Percentiles rank a stretch among this genome's conserved stretches.
phyloP scores from a whole-genome alignment of 179 eudicot genomes.

The Drosera spatulata region DNA sequence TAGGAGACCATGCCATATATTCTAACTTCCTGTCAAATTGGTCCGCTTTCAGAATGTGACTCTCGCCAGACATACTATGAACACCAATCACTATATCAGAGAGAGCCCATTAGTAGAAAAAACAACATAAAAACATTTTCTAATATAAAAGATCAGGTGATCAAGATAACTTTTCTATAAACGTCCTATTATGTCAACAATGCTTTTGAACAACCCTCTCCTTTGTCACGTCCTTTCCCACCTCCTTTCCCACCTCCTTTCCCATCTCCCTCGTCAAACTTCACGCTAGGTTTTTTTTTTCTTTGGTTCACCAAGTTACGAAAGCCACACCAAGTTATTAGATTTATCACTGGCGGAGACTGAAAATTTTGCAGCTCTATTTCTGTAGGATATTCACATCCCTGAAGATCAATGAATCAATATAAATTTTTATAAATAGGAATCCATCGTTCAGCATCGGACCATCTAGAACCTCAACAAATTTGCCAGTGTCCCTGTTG shows the following conservation, averaged over 20 bases:
- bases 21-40: no score
- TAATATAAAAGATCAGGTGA: no score
- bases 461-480: slow-evolving; percentile 73
- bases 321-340: slow-evolving; percentile 71
- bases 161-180: no score
- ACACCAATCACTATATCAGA: no score
- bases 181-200: no score
- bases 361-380: slow-evolving; percentile 77
- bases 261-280: slow-evolving; percentile 36
- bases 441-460: slow-evolving; percentile 88
- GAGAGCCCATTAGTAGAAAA: no score
- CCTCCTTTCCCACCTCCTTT: slow-evolving; percentile 37
- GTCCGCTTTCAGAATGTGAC: no score
- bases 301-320: slow-evolving; percentile 74
- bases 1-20: no score
- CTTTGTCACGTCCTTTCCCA: slow-evolving; percentile 39
- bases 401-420: slow-evolving; percentile 77
- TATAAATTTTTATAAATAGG: slow-evolving; percentile 59
- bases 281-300: slow-evolving; percentile 25
- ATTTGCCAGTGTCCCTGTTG: slow-evolving; percentile 71
- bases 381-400: slow-evolving; percentile 61
- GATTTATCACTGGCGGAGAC: slow-evolving; percentile 50
- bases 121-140: no score
- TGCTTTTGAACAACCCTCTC: slow-evolving; percentile 72
- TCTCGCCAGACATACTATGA: no score